These are phyloP conservation scores for Fistulina hepatica DNA, from an alignment of 1,284 basidiomycete species.

Conservation along the genomic window DNA sequence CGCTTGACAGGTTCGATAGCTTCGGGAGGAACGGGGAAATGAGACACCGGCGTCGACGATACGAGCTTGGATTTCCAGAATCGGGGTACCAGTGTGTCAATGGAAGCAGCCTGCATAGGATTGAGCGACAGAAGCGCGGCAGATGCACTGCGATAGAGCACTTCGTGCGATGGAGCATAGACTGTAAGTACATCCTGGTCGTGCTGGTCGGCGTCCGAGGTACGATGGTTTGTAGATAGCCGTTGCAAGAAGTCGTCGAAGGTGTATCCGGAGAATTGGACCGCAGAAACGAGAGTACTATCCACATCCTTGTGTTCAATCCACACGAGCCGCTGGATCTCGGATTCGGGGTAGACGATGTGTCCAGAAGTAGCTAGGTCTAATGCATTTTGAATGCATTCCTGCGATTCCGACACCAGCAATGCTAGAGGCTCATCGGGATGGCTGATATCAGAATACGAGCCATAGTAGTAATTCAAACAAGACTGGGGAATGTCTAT, in stretches of 20 bases:
- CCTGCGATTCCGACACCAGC: background rate
- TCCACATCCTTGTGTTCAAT: constrained; percentile 46
- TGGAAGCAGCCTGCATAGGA: constrained; percentile 23
- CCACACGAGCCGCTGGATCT: constrained; percentile 44
- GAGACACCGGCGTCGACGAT: constrained; percentile 33
- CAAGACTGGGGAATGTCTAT: background rate
- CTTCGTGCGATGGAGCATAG: constrained; percentile 5
- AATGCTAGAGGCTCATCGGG: background rate
- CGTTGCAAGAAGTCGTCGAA: constrained; percentile 25
- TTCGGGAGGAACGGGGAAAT: constrained; percentile 40
- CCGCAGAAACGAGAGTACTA: constrained; percentile 23
- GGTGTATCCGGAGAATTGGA: constrained; percentile 19
- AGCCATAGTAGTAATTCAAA: background rate
- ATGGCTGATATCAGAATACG: background rate
- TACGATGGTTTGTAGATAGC: constrained; percentile 16
- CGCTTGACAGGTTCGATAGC: constrained; percentile 38
- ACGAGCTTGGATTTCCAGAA: constrained; percentile 52
- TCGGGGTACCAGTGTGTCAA: constrained; percentile 44
- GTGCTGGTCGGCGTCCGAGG: constrained; percentile 8
- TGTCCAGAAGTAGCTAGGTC: background rate
- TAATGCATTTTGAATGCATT: background rate
- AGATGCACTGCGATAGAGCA: constrained; percentile 31
- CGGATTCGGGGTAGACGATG: constrained; percentile 10
- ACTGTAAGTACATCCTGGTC: constrained; percentile 24
- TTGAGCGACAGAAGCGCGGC: constrained; percentile 38